Conservation (phyloP, 2,329 filamentous ascomycete genomes). For the Trichocomaceae sp. region DNA sequence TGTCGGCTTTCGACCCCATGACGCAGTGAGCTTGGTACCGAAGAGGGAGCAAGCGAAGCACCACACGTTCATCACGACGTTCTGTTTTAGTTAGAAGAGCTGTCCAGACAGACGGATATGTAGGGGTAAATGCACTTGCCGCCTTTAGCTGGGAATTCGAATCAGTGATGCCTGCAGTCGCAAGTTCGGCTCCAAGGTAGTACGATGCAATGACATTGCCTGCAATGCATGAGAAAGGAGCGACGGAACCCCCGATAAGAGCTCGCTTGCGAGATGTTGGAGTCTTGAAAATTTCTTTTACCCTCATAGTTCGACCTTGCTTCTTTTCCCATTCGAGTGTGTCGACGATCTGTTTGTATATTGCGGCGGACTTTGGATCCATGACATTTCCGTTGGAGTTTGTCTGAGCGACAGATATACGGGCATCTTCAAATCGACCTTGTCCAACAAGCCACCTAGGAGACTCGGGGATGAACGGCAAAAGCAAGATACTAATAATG, state of each 20-base stretch:
- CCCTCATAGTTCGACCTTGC: slow-evolving; percentile 29
- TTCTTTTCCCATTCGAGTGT: slow-evolving; percentile 42
- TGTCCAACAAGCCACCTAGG: slow-evolving; percentile 43
- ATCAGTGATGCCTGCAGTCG: slow-evolving; percentile 42
- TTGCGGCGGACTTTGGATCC: slow-evolving; percentile 33
- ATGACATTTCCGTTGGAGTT: slow-evolving; percentile 40
- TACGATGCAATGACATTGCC: slow-evolving; percentile 39
- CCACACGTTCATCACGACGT: slow-evolving; percentile 48
- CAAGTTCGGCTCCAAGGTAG: slow-evolving; percentile 39
- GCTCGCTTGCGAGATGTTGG: slow-evolving; percentile 33
- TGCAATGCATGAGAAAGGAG: slow-evolving; percentile 27
- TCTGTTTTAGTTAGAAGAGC: slow-evolving; percentile 19
- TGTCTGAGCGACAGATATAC: slow-evolving; percentile 36
- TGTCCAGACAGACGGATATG: too few species aligned
- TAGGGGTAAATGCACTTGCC: not conserved
- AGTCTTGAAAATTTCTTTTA: slow-evolving; percentile 32
- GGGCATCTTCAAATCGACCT: slow-evolving; percentile 38
- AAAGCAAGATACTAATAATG: slow-evolving; percentile 35
- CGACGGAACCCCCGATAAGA: slow-evolving; percentile 32
- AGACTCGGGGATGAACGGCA: slow-evolving; percentile 43
- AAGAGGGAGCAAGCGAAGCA: slow-evolving; percentile 38
- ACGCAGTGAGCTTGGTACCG: slow-evolving; percentile 39
- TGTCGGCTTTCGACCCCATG: slow-evolving; percentile 41
- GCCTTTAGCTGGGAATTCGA: slow-evolving; percentile 37
- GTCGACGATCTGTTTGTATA: slow-evolving; percentile 44